Conservation (phyloP, 768 basidiomycete species). For the Mycena latifolia region DNA sequence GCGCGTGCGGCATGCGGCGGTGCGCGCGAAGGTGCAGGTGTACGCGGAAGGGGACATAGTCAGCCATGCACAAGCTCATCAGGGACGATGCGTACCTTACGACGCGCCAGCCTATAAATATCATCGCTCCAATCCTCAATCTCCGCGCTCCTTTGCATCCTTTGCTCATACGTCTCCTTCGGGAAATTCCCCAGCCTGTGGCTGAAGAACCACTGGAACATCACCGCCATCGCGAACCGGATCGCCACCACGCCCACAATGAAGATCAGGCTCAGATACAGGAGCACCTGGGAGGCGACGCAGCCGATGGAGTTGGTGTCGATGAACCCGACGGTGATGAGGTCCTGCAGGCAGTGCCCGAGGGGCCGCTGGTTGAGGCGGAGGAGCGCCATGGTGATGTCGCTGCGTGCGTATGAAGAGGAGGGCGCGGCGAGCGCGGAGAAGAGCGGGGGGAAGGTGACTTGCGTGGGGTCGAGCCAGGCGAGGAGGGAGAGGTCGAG, state of each 20-base stretch:
- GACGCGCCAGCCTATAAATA: constrained; percentile 95
- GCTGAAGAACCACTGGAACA: constrained; percentile 99
- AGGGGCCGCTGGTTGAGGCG: constrained; percentile 74
- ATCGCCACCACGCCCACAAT: constrained; percentile 97
- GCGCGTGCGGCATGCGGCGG: too few relatives aligned
- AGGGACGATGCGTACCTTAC: too few relatives aligned
- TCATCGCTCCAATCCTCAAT: constrained; percentile 98
- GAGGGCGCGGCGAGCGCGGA: too few relatives aligned
- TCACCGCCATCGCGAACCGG: constrained; percentile 95
- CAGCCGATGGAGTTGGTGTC: constrained; percentile 96
- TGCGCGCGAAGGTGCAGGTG: too few relatives aligned
- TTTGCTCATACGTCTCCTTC: constrained; percentile 91
- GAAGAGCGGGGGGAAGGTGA: constrained; percentile 87
- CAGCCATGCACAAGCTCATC: too few relatives aligned
- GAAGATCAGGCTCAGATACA: constrained; percentile 95
- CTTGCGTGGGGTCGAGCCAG: constrained; percentile 86
- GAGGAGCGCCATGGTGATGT: too few relatives aligned
- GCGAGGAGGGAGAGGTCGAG: constrained; percentile 89
- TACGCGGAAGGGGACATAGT: too few relatives aligned
- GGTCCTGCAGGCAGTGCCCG: constrained; percentile 88
- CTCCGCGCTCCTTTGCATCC: constrained; percentile 88
- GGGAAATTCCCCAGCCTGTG: constrained; percentile 95
- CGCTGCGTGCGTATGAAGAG: constrained; percentile 78
- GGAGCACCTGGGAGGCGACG: constrained; percentile 91
- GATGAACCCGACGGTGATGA: constrained; percentile 91